These are phyloP conservation scores for Malassezia psittaci DNA, from an alignment of 1,284 basidiomycete genomes.

Conservation along the genomic window DNA sequence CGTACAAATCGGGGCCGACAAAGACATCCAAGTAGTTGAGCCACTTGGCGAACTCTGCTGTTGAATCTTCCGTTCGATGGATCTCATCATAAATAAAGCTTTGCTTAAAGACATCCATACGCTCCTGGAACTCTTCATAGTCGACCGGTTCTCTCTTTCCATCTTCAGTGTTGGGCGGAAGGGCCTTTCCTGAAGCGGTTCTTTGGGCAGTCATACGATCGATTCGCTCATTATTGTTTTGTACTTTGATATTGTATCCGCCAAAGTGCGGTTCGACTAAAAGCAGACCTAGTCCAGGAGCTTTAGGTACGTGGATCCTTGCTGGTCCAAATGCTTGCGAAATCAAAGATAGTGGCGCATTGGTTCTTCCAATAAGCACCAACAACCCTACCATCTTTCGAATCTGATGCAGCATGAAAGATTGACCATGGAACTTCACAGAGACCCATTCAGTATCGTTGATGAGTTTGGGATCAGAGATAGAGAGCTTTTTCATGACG, in stretches of 20 bases:
- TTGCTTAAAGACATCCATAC: constrained; percentile 43
- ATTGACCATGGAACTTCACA: constrained; percentile 87
- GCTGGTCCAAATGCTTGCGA: constrained; percentile 56
- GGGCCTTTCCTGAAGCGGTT: neutral
- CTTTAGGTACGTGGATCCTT: constrained; percentile 83
- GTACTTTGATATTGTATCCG: constrained; percentile 61
- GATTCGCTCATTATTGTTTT: constrained; percentile 29
- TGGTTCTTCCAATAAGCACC: constrained; percentile 54
- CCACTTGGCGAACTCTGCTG: constrained; percentile 58
- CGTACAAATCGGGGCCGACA: constrained; percentile 32
- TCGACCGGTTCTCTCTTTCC: constrained; percentile 23
- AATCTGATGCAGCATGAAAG: constrained; percentile 94
- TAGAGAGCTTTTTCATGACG: constrained; percentile 48
- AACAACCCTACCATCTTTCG: constrained; percentile 93
- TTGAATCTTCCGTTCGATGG: constrained; percentile 62
- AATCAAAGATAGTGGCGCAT: constrained; percentile 30
- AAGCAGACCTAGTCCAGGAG: constrained; percentile 87
- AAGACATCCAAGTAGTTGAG: constrained; percentile 45
- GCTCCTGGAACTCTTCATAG: constrained; percentile 17
- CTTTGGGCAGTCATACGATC: constrained; percentile 12
- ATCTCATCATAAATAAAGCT: constrained; percentile 42
- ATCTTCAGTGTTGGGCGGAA: constrained; percentile 18
- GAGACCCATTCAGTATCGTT: constrained; percentile 91
- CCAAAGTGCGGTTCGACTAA: constrained; percentile 82
- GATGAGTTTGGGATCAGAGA: constrained; percentile 55